Evolutionary conservation across 257 asterid genomes (phyloP), one percentile per base, ranked within the genome.

Genomic region (Cordia subcordata): DNA sequence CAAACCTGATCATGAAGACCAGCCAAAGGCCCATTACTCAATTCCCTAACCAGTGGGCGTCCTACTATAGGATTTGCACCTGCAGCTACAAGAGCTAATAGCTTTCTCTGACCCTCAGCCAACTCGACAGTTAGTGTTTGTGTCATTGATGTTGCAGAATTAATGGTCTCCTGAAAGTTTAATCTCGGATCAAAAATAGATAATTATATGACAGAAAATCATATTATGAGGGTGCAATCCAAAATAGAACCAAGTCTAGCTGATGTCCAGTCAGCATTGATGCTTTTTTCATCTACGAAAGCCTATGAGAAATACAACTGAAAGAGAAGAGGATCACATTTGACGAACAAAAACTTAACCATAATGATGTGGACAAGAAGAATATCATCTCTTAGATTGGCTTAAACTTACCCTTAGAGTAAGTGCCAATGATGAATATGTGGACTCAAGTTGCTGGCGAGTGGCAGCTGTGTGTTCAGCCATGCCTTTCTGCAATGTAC

Each of bases 401-500:
- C 10, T 19, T 13, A 1, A 4, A 47, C 10, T 52, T 93, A 89
- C 99, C 93, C 96, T 77, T 53, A 93, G 70, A 42, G 91, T 86
- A 57, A 75, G 79, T 51, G 94, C 92, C 70, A 93, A 69, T 32
- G 97, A 87, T 4, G 94, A 81, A 74, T 93, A 91, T 60, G 95
- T 57, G 20, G 95, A 85, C 60, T 89, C 97, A 60, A 85, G 73
- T 64, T 93, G 95, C 70, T 86, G 96, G 62, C 82, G 94, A 58
- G 83, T 85, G 15, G 82, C 82, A 56, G 85, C 60, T 18, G 83
- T 72, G 72, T 89, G 99, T 69, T 89, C 96, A 32, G 68, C 71
- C 85, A 93, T 73, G 67, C 99, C 97, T 74, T 86, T 93, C 71
- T 86, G 96, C 68, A 89, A 86, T 46, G 95, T 60, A 35, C 95